These are phyloP conservation scores for Rhizopogon rudus DNA, from an alignment of 768 basidiomycete species.

Conservation along the genomic window DNA sequence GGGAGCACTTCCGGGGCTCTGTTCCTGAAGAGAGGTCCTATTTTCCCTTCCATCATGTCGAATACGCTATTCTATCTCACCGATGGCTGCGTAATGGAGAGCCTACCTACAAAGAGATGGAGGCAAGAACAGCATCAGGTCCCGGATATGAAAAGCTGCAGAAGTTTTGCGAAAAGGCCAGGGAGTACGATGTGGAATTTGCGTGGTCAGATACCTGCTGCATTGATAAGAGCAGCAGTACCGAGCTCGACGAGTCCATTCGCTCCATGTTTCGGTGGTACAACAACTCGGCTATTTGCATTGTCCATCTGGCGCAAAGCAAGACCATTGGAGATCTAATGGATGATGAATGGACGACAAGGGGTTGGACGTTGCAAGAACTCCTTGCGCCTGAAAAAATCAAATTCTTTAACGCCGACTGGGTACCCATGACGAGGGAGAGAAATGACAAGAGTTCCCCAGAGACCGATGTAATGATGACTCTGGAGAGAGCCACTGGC, in stretches of 20 bases:
- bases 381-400: conserved; percentile 8
- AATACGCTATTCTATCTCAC: conserved; percentile 4
- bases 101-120: background rate
- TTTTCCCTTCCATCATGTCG: background rate
- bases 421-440: conserved; percentile 8
- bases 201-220: conserved; percentile 20
- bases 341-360: conserved; percentile 16
- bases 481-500: conserved; percentile 8
- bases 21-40: background rate
- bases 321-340: conserved; percentile 5
- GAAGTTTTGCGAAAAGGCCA: conserved; percentile 13
- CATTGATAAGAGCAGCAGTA: conserved; percentile 19
- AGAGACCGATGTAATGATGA: conserved; percentile 2
- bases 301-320: conserved; percentile 15
- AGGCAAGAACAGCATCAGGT: background rate
- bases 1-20: background rate
- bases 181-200: conserved; percentile 11
- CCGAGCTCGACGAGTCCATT: conserved; percentile 25
- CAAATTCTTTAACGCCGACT: conserved; percentile 14
- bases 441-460: conserved; percentile 11
- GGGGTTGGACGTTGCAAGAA: conserved; percentile 16
- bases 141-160: background rate
- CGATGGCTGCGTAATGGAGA: conserved; percentile 3
- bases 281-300: conserved; percentile 16
- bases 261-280: conserved; percentile 26